These are phyloP conservation scores for Colletotrichum siamense DNA, from an alignment of 2,329 filamentous ascomycete species.

Conservation along the genomic window DNA sequence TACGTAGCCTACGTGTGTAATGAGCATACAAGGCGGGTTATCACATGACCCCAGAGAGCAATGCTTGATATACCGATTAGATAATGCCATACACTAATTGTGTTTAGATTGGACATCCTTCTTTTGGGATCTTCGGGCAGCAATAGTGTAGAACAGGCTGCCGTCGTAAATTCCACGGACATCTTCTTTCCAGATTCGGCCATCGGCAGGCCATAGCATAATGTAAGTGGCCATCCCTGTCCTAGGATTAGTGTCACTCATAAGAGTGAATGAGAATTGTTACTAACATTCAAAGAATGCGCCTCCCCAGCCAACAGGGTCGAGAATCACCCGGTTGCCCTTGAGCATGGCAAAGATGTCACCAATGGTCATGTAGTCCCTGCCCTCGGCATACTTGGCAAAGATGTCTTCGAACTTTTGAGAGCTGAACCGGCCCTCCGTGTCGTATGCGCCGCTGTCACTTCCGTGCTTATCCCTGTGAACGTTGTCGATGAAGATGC, in stretches of 20 bases:
- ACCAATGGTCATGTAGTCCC: slow-evolving; percentile 40
- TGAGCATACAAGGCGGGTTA: not conserved
- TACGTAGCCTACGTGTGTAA: not conserved
- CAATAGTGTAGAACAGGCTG: slow-evolving; percentile 16
- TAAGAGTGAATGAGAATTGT: not conserved
- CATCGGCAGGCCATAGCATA: slow-evolving; percentile 58
- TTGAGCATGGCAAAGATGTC: slow-evolving; percentile 42
- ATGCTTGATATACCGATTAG: not conserved
- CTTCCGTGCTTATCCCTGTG: slow-evolving; percentile 52
- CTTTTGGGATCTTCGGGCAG: not conserved
- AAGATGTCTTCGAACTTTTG: slow-evolving; percentile 58
- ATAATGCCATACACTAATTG: not conserved
- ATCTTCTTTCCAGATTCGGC: slow-evolving; percentile 62
- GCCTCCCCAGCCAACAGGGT: slow-evolving; percentile 42
- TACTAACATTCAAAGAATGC: slow-evolving; percentile 29
- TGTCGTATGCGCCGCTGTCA: slow-evolving; percentile 51
- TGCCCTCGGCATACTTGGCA: slow-evolving; percentile 47
- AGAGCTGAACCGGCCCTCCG: slow-evolving; percentile 52
- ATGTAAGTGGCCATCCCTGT: slow-evolving; percentile 45
- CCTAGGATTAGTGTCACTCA: not conserved
- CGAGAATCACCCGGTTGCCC: slow-evolving; percentile 45
- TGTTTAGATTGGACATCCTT: not conserved
- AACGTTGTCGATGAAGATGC: slow-evolving; percentile 41
- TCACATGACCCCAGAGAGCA: not conserved
- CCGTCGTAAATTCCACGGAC: slow-evolving; percentile 29